Conservation (phyloP, 805 yeast genomes). For the Wickerhamiella slavikovae region DNA sequence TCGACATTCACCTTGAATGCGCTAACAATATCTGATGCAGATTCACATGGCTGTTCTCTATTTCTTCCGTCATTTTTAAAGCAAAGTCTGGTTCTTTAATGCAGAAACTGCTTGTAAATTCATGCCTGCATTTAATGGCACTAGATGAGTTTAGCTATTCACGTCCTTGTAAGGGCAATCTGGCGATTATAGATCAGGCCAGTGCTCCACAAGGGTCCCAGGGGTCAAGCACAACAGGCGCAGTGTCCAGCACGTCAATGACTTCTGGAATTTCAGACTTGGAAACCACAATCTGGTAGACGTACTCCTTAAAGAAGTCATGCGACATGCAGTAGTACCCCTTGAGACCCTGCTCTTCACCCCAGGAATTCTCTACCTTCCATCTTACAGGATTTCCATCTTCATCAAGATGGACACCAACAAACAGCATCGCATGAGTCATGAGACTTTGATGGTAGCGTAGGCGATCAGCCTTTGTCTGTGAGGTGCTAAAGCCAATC, state of each 20-base stretch:
- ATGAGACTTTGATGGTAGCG: constrained; percentile 49
- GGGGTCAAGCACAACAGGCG: constrained; percentile 40
- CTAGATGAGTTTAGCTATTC: no score
- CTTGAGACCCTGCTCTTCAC: constrained; percentile 41
- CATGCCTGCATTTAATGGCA: no score
- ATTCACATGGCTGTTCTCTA: no score
- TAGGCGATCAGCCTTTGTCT: constrained; percentile 47
- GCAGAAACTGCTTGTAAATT: no score
- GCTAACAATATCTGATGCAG: no score
- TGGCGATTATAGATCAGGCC: no score
- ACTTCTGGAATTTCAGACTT: constrained; percentile 27
- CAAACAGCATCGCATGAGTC: constrained; percentile 83
- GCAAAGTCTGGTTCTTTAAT: no score
- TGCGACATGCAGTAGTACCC: constrained; percentile 58
- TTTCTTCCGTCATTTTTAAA: no score
- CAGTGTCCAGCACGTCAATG: constrained; percentile 22
- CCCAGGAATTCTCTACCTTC: constrained; percentile 67
- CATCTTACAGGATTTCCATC: constrained; percentile 41
- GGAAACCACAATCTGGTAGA: constrained; percentile 49
- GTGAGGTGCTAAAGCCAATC: constrained; percentile 25
- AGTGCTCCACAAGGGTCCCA: constrained; percentile 71
- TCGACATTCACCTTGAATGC: no score
- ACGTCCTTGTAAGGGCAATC: no score
- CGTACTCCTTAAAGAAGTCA: constrained; percentile 53
- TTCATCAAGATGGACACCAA: constrained; percentile 57